Percentiles rank a stretch among this genome's conserved stretches.
Conservation (phyloP, 495 filamentous ascomycete species). For the Durotheca rogersii region DNA sequence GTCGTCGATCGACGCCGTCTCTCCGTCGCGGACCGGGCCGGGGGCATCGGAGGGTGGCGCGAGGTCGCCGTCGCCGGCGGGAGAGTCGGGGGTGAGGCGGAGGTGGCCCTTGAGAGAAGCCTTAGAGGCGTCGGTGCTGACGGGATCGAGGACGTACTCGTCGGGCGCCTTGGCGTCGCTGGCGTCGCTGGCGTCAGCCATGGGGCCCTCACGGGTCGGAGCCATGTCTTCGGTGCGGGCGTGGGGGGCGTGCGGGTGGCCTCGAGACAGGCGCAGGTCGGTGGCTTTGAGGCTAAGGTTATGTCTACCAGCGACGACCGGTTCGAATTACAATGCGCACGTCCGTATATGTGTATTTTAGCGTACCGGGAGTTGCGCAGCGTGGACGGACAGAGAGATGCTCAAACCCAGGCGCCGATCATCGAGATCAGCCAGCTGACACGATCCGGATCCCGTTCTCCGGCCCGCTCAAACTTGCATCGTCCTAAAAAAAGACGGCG, state of each 20-base stretch:
- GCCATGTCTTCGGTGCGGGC: no score
- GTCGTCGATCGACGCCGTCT: slow-evolving; percentile 15
- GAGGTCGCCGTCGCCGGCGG: slow-evolving; percentile 13
- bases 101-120: slow-evolving; percentile 21
- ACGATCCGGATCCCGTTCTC: no score
- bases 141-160: slow-evolving; percentile 20
- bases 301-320: no score
- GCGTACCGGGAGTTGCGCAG: no score
- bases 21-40: slow-evolving; percentile 9
- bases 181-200: slow-evolving; percentile 3
- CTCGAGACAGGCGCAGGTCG: no score
- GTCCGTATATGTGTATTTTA: no score
- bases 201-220: no score
- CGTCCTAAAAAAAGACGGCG: no score
- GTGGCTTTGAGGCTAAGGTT: no score
- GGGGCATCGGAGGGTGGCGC: neutral
- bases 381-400: neutral
- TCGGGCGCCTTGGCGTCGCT: slow-evolving; percentile 12
- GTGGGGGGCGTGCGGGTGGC: no score
- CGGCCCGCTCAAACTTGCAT: no score
- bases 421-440: neutral
- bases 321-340: no score
- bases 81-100: slow-evolving; percentile 28
- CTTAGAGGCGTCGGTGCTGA: slow-evolving; percentile 19
- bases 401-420: neutral